Evolutionary conservation across 257 asterid genomes (phyloP).

Genomic region (Rhazya stricta): DNA sequence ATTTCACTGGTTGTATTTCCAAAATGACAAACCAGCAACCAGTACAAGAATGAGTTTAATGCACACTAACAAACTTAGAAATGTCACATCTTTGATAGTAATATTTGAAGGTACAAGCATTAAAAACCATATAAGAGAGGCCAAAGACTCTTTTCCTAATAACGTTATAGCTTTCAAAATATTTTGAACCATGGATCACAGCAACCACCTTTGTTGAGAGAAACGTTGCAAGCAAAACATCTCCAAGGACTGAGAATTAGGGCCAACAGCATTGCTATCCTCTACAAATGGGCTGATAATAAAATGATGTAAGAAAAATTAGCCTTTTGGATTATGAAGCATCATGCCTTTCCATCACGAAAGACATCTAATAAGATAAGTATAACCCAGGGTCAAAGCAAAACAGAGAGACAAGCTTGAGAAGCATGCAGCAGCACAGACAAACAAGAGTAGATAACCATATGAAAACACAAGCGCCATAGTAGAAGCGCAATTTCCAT

Average conservation of each 20-base stretch:
- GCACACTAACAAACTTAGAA: not conserved
- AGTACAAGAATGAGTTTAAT: not conserved
- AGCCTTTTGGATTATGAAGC: slow-evolving; percentile 31
- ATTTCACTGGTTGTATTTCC: not conserved
- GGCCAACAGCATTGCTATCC: slow-evolving; percentile 62
- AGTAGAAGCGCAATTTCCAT: slow-evolving; percentile 5
- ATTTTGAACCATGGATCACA: slow-evolving; percentile 39
- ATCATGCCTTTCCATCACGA: slow-evolving; percentile 25
- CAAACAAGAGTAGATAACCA: not conserved
- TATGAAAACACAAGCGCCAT: not conserved
- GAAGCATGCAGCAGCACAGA: not conserved
- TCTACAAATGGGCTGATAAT: slow-evolving; percentile 54
- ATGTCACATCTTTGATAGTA: not conserved
- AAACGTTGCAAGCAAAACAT: slow-evolving; percentile 57
- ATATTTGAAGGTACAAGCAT: slow-evolving; percentile 4
- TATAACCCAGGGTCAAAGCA: slow-evolving; percentile 11
- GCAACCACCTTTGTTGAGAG: slow-evolving; percentile 52
- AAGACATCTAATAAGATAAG: slow-evolving; percentile 21
- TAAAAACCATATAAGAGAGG: not conserved
- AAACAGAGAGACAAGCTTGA: slow-evolving; percentile 8
- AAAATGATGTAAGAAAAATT: slow-evolving; percentile 37
- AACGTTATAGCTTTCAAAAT: slow-evolving; percentile 15
- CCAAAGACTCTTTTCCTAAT: slow-evolving; percentile 19
- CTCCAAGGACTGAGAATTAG: slow-evolving; percentile 55
- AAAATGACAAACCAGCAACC: not conserved